Evolutionary conservation across 345 rosid species (phyloP), one percentile per base, ranked within the genome.

Genomic region (Excoecaria agallocha): DNA sequence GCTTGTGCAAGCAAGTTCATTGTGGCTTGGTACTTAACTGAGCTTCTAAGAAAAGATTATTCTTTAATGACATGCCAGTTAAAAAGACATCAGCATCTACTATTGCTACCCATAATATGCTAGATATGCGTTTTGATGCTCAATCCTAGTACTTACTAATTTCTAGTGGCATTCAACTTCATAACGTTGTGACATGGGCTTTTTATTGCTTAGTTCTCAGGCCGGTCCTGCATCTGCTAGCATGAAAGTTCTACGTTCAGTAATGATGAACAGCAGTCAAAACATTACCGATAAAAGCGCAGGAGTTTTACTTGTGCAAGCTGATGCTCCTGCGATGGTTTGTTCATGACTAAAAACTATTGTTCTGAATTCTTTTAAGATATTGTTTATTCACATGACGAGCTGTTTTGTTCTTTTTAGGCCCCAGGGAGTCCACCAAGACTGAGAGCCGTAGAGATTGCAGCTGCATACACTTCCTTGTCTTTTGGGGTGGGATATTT

Each of bases 161-260:
- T 56, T 70, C 55, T 43, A 30, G 24, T 20, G n/a, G 50, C 3
- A 24, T 6, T 37, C 6, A 12, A 63, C n/a, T 20, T 62, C 59
- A 12, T 6, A 24, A 15, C 5, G 9, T 3, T 66, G 17, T n/a
- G 30, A 60, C 62, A 16, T 51, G 79, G 37, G 60, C 41, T 10
- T 55, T 65, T 55, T 76, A 72, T 8, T 75, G 58, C 50, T 67
- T 80, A 95, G 99, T 79, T 89, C 98, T 63, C 91, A 90, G 79
- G 93, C 87, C 70, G 99, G 98, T 72, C 98, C 94, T 78, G 98
- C 99, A 73, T 91, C 91, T 78, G 94, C 98, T 20, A 89, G 97
- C 79, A 75, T 79, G 85, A 88, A 90, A 77, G 87, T 90, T 77
- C 70, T 93, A 74, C 87, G 86, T 24, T 80, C 94, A 25, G 77